Conservation (phyloP, 2,329 filamentous ascomycete genomes). For the Sporothrix inflata region DNA sequence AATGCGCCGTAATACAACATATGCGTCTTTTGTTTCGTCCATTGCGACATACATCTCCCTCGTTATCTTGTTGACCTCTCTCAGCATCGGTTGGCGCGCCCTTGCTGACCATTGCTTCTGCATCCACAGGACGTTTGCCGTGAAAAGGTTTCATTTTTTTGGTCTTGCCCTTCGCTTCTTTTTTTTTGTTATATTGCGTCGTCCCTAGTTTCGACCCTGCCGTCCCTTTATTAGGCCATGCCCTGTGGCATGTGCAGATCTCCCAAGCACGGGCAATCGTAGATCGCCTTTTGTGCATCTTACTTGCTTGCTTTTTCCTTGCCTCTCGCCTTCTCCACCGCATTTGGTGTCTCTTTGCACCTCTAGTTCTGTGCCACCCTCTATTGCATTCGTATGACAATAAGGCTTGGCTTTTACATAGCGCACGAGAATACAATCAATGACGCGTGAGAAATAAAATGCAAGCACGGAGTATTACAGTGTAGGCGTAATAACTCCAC, state of each 20-base stretch:
- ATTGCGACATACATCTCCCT: neutral
- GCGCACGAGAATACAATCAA: too few species aligned
- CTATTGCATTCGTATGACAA: too few species aligned
- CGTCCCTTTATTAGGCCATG: neutral
- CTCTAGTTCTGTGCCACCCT: too few species aligned
- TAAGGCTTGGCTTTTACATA: too few species aligned
- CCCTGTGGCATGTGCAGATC: conserved; percentile 14
- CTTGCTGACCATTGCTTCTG: conserved; percentile 18
- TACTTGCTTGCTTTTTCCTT: conserved; percentile 2
- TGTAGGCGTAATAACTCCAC: too few species aligned
- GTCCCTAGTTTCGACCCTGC: neutral
- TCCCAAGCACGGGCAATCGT: neutral
- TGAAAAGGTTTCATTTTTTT: neutral
- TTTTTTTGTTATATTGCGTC: neutral
- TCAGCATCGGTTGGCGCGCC: neutral
- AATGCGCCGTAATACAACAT: neutral
- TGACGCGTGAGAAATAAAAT: too few species aligned
- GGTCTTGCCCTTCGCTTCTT: neutral
- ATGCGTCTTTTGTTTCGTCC: neutral
- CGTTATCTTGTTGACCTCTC: neutral
- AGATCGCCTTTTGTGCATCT: neutral
- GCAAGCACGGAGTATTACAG: too few species aligned
- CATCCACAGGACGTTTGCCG: neutral
- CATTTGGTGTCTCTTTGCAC: too few species aligned
- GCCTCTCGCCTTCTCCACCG: neutral